Evolutionary conservation across 176 grass and related monocot species (phyloP).

Genomic region (Olyra latifolia): DNA sequence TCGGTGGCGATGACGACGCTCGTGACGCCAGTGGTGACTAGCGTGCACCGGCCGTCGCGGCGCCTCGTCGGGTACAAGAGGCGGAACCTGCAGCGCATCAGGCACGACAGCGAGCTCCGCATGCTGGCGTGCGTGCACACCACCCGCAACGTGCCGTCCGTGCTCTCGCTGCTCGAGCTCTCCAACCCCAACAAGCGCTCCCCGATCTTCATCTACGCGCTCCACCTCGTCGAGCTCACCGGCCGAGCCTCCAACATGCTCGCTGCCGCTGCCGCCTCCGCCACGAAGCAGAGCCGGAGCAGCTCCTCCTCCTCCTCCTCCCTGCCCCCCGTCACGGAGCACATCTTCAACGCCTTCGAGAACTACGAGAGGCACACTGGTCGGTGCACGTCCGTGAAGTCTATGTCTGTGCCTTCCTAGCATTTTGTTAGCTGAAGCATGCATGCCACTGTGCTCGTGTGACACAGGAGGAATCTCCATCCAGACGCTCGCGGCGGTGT

Average conservation of each 20-base stretch:
- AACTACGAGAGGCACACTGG: conserved; percentile 58
- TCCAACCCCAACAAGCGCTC: conserved; percentile 74
- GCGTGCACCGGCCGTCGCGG: conserved; percentile 48
- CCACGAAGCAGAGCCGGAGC: conserved; percentile 21
- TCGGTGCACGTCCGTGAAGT: background rate
- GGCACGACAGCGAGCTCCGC: conserved; percentile 82
- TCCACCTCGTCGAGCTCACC: conserved; percentile 94
- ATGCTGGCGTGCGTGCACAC: conserved; percentile 85
- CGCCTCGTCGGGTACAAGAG: conserved; percentile 72
- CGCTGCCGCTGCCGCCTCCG: conserved; percentile 42
- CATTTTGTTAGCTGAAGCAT: background rate
- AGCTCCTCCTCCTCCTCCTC: background rate
- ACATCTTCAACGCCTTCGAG: conserved; percentile 82
- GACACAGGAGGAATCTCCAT: conserved; percentile 58
- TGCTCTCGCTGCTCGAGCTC: conserved; percentile 71
- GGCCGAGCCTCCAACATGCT: conserved; percentile 83
- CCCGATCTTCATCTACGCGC: conserved; percentile 84
- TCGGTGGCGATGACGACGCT: conserved; percentile 62
- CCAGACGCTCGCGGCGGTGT: conserved; percentile 65
- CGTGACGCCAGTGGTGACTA: conserved; percentile 64
- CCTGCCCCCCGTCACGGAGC: conserved; percentile 31
- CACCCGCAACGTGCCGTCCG: conserved; percentile 76
- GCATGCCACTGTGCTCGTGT: background rate
- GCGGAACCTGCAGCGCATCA: conserved; percentile 70
- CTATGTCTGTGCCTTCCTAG: background rate